Conservation (phyloP, 108 stramenopile species). For the Parietichytrium sp. region DNA sequence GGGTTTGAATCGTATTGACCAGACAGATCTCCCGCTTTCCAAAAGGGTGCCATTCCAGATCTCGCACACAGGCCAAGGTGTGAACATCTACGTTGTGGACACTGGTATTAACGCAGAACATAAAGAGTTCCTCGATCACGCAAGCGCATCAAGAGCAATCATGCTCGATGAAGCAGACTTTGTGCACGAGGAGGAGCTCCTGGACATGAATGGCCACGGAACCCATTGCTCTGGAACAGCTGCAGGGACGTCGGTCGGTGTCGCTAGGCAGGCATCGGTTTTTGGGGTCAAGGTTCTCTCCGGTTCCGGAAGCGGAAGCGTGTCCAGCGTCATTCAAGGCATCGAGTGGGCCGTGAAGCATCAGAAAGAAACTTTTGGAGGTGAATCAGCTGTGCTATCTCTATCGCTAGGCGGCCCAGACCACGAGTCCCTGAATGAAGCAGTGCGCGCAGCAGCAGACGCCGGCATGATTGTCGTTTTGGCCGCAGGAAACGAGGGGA, state of each 20-base stretch:
- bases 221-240: slow-evolving; percentile 38
- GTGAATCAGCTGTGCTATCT: neutral
- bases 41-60: no score
- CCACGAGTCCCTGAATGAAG: neutral
- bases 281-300: neutral
- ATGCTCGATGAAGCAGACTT: neutral
- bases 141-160: no score
- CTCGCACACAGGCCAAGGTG: no score
- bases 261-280: neutral
- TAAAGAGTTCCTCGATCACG: no score
- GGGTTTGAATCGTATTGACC: neutral
- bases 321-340: neutral
- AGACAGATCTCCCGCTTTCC: neutral
- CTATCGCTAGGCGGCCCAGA: neutral
- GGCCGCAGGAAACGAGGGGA: slow-evolving; percentile 37
- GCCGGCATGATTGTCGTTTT: slow-evolving; percentile 8
- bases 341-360: neutral
- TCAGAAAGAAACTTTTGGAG: neutral
- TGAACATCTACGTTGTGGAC: no score
- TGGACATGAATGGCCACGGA: slow-evolving; percentile 20
- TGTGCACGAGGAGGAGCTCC: neutral
- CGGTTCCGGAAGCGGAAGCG: neutral
- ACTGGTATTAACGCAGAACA: no score
- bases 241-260: neutral
- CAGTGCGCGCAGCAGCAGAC: neutral